Percentiles rank a stretch among this genome's conserved stretches.
These are phyloP conservation scores for Beta corolliflora DNA, from an alignment of 179 eudicot species.

Conservation along the genomic window DNA sequence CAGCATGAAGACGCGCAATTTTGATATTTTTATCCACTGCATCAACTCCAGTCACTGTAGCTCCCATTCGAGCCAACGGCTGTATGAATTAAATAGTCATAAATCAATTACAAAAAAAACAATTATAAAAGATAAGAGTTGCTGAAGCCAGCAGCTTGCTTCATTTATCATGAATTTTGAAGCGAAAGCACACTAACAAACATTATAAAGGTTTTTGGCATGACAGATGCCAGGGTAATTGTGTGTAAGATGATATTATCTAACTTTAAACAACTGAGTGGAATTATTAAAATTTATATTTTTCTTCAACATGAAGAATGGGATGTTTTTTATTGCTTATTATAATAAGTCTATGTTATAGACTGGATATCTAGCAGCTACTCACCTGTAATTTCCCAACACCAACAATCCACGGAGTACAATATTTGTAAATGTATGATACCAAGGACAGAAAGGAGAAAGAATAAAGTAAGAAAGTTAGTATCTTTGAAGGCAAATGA, in stretches of 20 bases:
- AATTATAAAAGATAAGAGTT: background rate
- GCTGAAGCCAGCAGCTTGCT: background rate
- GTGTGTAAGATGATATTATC: background rate
- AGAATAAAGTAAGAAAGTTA: no score
- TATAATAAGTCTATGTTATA: background rate
- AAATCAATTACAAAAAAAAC: no score
- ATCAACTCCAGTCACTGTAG: constrained; percentile 85
- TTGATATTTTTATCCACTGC: constrained; percentile 90
- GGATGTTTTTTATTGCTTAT: background rate
- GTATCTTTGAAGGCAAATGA: no score
- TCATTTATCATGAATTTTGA: background rate
- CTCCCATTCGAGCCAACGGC: constrained; percentile 99
- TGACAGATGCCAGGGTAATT: background rate
- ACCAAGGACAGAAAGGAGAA: no score
- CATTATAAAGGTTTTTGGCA: background rate
- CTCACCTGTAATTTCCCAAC: no score
- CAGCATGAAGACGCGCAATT: constrained; percentile 92
- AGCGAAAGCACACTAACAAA: background rate
- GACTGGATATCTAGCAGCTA: no score
- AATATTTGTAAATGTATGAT: no score
- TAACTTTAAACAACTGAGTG: background rate
- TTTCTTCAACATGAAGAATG: background rate
- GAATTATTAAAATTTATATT: background rate
- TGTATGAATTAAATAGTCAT: constrained; percentile 31
- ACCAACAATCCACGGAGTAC: no score